Conservation (phyloP, 352 stramenopile species). For the Phytophthora aleatoria region DNA sequence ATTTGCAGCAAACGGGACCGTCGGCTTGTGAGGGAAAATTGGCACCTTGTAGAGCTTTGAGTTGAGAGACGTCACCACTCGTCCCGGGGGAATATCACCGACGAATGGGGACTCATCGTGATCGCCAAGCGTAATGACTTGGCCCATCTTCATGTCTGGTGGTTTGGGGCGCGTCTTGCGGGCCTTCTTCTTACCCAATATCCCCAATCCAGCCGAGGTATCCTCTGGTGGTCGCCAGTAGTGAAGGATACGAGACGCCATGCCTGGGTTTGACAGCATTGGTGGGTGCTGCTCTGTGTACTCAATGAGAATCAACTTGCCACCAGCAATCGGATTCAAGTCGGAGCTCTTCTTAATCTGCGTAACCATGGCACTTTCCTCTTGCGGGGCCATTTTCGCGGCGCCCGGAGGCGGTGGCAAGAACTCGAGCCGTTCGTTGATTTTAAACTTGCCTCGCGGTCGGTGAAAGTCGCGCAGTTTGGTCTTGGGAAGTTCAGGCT, state of each 20-base stretch:
- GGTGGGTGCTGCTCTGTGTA: conserved; percentile 86
- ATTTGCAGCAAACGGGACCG: conserved; percentile 53
- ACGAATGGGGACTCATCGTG: conserved; percentile 86
- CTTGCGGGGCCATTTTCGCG: conserved; percentile 49
- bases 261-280: conserved; percentile 82
- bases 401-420: conserved; percentile 46
- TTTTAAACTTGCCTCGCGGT: conserved; percentile 86
- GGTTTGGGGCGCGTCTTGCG: conserved; percentile 74
- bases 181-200: conserved; percentile 74
- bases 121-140: conserved; percentile 82
- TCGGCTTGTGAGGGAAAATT: conserved; percentile 74
- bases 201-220: conserved; percentile 38
- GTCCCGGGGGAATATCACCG: conserved; percentile 74
- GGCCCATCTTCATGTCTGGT: conserved; percentile 78
- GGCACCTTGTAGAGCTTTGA: conserved; percentile 87
- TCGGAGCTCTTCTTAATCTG: conserved; percentile 90
- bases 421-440: conserved; percentile 76
- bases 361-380: conserved; percentile 77
- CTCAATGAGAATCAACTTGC: conserved; percentile 83
- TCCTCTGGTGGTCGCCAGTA: conserved; percentile 81
- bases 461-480: conserved; percentile 86
- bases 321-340: conserved; percentile 71
- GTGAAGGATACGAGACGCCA: conserved; percentile 84
- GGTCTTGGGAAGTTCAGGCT: conserved; percentile 81
- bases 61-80: conserved; percentile 80